phyloP scores from a whole-genome alignment of 2,329 filamentous ascomycete genomes.

The Sphaceloma murrayae region DNA sequence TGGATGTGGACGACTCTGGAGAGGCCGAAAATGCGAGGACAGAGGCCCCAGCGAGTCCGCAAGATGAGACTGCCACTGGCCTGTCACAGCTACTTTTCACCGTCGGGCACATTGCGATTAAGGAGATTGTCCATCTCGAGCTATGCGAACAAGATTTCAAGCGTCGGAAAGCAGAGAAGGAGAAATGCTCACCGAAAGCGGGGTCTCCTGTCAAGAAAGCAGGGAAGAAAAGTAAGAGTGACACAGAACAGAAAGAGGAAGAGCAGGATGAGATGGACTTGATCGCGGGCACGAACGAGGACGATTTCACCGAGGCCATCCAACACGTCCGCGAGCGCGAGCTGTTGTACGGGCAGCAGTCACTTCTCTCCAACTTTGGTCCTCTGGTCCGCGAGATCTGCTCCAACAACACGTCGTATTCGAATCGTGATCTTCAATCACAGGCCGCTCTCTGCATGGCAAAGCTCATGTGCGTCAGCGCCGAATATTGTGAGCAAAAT shows the following conservation, averaged over 20 bases:
- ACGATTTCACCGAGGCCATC: constrained; percentile 85
- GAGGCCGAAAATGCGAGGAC: constrained; percentile 21
- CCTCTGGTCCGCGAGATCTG: constrained; percentile 89
- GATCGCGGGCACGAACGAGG: constrained; percentile 91
- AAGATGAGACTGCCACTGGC: constrained; percentile 46
- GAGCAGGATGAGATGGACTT: constrained; percentile 87
- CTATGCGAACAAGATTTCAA: constrained; percentile 98
- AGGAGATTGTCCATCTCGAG: constrained; percentile 96
- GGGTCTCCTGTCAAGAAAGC: constrained; percentile 32
- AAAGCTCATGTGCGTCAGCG: constrained; percentile 97
- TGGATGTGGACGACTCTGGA: constrained; percentile 26
- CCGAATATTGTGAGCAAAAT: constrained; percentile 91
- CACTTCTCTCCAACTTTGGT: constrained; percentile 81
- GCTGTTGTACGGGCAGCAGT: constrained; percentile 70
- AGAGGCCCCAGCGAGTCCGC: constrained; percentile 16
- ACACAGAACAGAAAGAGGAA: constrained; percentile 45
- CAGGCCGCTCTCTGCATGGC: constrained; percentile 89
- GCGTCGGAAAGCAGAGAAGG: constrained; percentile 81
- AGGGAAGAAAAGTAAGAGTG: constrained; percentile 36
- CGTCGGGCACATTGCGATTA: constrained; percentile 92
- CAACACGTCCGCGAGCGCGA: constrained; percentile 75
- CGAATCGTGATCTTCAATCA: constrained; percentile 80
- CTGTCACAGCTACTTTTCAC: constrained; percentile 90
- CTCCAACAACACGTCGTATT: constrained; percentile 85
- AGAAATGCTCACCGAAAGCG: constrained; percentile 46